phyloP scores from a whole-genome alignment of 345 rosid species.

The Ceriops decandra region DNA sequence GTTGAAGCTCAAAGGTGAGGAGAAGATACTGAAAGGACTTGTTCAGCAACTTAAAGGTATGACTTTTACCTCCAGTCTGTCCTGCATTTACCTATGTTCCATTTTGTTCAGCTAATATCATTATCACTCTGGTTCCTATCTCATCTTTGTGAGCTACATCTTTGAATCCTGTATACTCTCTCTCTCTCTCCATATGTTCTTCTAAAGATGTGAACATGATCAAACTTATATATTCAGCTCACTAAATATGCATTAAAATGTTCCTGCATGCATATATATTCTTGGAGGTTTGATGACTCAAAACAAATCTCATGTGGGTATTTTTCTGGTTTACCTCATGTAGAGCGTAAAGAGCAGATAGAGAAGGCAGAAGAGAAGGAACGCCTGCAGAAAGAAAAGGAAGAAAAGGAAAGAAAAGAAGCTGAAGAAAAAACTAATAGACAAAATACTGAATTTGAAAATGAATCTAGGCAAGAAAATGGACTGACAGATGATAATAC shows the following conservation, averaged over 20 bases:
- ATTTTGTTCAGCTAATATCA: background rate
- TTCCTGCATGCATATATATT: background rate
- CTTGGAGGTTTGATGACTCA: background rate
- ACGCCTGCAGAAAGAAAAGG: conserved; percentile 65
- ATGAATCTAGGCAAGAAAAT: conserved; percentile 39
- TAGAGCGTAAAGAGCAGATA: conserved; percentile 82
- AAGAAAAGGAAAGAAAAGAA: conserved; percentile 64
- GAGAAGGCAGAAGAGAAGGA: conserved; percentile 84
- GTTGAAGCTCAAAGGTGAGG: conserved; percentile 63
- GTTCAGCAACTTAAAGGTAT: conserved; percentile 83
- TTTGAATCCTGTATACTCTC: background rate
- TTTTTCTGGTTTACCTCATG: conserved; percentile 19
- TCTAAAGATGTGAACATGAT: background rate
- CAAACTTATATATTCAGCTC: background rate
- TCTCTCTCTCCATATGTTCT: background rate
- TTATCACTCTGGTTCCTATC: background rate
- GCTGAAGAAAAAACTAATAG: conserved; percentile 55
- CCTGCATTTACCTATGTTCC: background rate
- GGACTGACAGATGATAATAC: conserved; percentile 27
- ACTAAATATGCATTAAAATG: background rate
- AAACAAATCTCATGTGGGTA: conserved; percentile 8
- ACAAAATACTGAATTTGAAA: conserved; percentile 34
- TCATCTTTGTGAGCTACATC: background rate
- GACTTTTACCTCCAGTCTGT: conserved; percentile 2
- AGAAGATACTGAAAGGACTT: conserved; percentile 64